Base-by-base conservation (phyloP, 495 filamentous ascomycete species). In the Hypoxylon lenormandii region DNA sequence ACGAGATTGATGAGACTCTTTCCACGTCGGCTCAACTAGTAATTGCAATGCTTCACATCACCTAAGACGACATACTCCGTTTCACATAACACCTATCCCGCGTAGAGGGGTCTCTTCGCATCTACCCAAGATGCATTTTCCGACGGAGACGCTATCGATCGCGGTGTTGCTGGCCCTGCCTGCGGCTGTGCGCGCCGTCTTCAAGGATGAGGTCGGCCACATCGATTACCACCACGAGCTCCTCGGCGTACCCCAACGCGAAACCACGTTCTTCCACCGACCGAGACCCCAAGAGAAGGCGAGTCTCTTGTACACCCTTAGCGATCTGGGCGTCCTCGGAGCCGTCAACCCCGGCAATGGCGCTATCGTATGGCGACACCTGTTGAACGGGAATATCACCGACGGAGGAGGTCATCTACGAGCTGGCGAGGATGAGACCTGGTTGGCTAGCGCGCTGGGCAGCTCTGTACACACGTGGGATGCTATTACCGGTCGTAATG, bases 181-280 rank as follows among this genome's bases (percentile, higher is more conserved):
- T 49, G 72, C 78, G 61, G 63, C 80, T 67, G 79, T 83, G 18
- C 65, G 74, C 66, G 94, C 92, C 71, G 89, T 98, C 66, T 97
- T 90, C 81, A 81, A 85, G 51, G 95, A 99, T 73, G 95, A 98
- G 75, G 93, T 96, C 73, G 92, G 89, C 81, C 87, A 92, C 74
- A 86, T 93, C 76, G 95, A 99, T 80, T 98, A 91, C 83, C 96
- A 98, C 80, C 88, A 94, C 80, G 87, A 91, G 53, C 88, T 98
- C 38, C 81, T 98, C 70, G 95, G 95, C 67, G 76, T 90, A 15
- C 93, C 96, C 60, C 88, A 90, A 70, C 80, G 85, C 76, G 85
- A 90, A 43, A 91, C 92, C 37, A 97, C 93, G 51, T 97, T 99
- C 85, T 97, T 98, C 86, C 93, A 97, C 80, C 88, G 88, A 62